phyloP scores from a whole-genome alignment of 2,329 filamentous ascomycete genomes.

The Fusarium haematococcum region DNA sequence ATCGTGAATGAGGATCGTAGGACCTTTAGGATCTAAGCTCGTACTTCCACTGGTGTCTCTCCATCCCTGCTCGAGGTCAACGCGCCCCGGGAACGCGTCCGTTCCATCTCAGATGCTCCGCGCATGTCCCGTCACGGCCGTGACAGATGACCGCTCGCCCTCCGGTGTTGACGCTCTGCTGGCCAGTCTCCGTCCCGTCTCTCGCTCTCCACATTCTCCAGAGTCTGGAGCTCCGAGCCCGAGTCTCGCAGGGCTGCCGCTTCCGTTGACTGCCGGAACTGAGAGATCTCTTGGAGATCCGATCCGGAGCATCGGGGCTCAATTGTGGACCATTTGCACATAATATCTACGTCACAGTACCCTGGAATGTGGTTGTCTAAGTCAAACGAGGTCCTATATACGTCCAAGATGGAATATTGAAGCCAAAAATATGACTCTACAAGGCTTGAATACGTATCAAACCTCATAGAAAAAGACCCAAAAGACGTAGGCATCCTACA shows the following conservation, averaged over 20 bases:
- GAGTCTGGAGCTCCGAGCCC: constrained; percentile 22
- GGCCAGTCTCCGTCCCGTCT: constrained; percentile 15
- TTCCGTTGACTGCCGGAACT: constrained; percentile 19
- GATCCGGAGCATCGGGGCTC: constrained; percentile 17
- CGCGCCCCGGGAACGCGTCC: constrained; percentile 22
- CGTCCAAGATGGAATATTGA: background rate
- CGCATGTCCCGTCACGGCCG: constrained; percentile 17
- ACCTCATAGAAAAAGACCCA: background rate
- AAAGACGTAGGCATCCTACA: constrained; percentile 3
- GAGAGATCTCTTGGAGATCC: constrained; percentile 31
- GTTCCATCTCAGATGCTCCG: constrained; percentile 21
- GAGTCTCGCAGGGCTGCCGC: constrained; percentile 24
- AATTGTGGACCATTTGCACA: constrained; percentile 38
- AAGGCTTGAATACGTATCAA: background rate
- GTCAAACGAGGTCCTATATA: constrained; percentile 17
- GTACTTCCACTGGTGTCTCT: background rate
- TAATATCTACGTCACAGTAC: constrained; percentile 34
- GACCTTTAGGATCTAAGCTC: background rate
- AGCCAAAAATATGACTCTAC: background rate
- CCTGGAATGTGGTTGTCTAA: constrained; percentile 23
- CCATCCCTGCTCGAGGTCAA: constrained; percentile 4
- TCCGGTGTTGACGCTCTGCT: constrained; percentile 10
- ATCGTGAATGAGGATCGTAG: background rate
- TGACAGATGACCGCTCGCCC: constrained; percentile 8
- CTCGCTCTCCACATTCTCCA: constrained; percentile 29